Conservation (phyloP, 495 filamentous ascomycete genomes). For the Achaetomiella virescens region DNA sequence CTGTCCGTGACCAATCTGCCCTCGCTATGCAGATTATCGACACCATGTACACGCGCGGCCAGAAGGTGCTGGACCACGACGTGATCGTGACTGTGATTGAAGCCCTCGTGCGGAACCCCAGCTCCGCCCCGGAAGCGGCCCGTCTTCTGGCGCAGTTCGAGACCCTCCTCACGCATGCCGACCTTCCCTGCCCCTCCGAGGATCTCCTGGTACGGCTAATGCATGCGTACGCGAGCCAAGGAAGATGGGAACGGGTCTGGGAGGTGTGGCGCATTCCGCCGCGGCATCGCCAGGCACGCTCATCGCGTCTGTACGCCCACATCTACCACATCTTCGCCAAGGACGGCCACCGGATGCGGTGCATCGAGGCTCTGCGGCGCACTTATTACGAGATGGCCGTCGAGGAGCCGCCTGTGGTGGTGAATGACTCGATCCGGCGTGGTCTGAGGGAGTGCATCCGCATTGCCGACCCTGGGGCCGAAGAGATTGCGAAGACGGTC, state of each 20-base stretch:
- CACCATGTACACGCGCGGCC: conserved; percentile 34
- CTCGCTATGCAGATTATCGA: conserved; percentile 29
- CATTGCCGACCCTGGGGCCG: conserved; percentile 46
- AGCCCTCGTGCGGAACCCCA: conserved; percentile 10
- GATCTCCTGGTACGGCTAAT: conserved; percentile 46
- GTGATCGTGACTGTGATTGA: conserved; percentile 37
- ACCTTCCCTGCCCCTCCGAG: conserved; percentile 42
- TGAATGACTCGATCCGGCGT: conserved; percentile 32
- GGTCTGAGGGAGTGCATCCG: conserved; percentile 46
- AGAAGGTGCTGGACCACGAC: conserved; percentile 33
- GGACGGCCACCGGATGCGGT: conserved; percentile 39
- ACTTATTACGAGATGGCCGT: conserved; percentile 52
- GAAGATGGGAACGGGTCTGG: conserved; percentile 55
- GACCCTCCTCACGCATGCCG: conserved; percentile 20
- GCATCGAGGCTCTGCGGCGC: conserved; percentile 44
- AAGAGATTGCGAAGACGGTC: conserved; percentile 2
- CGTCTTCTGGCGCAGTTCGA: conserved; percentile 22
- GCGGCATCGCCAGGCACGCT: conserved; percentile 44
- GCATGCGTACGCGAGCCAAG: conserved; percentile 30
- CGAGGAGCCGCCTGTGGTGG: conserved; percentile 51
- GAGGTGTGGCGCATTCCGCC: conserved; percentile 53
- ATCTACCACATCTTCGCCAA: conserved; percentile 49
- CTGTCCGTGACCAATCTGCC: conserved; percentile 19
- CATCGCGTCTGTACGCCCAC: conserved; percentile 49
- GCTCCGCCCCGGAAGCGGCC: conserved; percentile 7